These are phyloP conservation scores for Fusarium albosuccineum DNA, from an alignment of 2,329 filamentous ascomycete genomes.

Conservation along the genomic window DNA sequence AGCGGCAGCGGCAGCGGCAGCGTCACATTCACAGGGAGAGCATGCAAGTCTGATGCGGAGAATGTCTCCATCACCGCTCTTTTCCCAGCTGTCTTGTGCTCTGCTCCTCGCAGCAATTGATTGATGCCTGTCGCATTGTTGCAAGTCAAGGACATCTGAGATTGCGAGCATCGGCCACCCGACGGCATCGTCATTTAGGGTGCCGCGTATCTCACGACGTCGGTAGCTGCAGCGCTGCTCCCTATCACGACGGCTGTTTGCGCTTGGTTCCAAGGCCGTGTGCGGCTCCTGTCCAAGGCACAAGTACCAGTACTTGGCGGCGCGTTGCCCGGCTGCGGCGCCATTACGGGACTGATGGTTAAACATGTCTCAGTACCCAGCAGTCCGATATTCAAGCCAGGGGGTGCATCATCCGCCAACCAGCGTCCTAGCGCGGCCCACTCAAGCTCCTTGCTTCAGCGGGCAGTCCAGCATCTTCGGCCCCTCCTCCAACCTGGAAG, in stretches of 20 bases:
- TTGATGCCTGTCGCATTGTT: conserved; percentile 1
- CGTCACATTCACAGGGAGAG: conserved; percentile 36
- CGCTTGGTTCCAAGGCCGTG: conserved; percentile 25
- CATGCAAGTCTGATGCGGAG: conserved; percentile 35
- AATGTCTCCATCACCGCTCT: conserved; percentile 36
- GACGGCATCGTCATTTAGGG: conserved; percentile 23
- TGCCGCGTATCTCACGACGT: conserved; percentile 21
- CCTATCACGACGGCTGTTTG: conserved; percentile 29
- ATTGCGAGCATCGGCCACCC: conserved; percentile 11
- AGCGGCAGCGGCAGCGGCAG: neutral
- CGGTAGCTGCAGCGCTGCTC: conserved; percentile 4
- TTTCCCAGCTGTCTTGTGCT: conserved; percentile 14
- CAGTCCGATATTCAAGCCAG: conserved; percentile 36
- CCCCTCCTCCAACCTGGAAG: conserved; percentile 5
- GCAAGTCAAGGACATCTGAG: conserved; percentile 6
- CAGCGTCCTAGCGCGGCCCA: conserved; percentile 36
- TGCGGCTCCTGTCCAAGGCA: conserved; percentile 22
- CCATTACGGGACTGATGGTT: conserved; percentile 23
- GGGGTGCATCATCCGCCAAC: conserved; percentile 32
- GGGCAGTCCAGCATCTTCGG: conserved; percentile 10
- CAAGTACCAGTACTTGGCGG: conserved; percentile 39
- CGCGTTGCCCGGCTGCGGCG: neutral
- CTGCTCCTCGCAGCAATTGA: conserved; percentile 19
- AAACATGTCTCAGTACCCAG: conserved; percentile 38
- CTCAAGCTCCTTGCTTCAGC: conserved; percentile 45